phyloP scores from a whole-genome alignment of 2,329 filamentous ascomycete genomes.

The Microdochium trichocladiopsis region DNA sequence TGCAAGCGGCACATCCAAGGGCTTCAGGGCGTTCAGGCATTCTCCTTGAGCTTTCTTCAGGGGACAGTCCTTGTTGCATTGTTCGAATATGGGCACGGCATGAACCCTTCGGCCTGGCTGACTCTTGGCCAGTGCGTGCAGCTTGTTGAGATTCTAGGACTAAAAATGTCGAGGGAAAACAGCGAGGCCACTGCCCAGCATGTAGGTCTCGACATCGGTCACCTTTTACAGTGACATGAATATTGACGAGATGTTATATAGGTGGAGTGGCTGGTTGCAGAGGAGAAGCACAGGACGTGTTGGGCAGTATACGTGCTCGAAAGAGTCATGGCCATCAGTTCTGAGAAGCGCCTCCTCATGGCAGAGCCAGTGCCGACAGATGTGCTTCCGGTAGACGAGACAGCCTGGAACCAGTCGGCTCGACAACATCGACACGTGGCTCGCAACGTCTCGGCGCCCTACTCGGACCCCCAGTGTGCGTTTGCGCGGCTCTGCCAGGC shows the following conservation, averaged over 20 bases:
- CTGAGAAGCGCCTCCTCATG: slow-evolving; percentile 23
- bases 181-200: slow-evolving; percentile 15
- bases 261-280: slow-evolving; percentile 32
- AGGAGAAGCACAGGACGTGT: slow-evolving; percentile 38
- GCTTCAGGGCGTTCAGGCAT: slow-evolving; percentile 32
- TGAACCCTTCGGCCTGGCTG: slow-evolving; percentile 43
- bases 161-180: slow-evolving; percentile 26
- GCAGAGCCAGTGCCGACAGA: slow-evolving; percentile 22
- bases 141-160: slow-evolving; percentile 36
- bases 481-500: slow-evolving; percentile 42
- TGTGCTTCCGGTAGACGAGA: slow-evolving; percentile 28
- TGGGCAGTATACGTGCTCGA: slow-evolving; percentile 41
- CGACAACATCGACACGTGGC: slow-evolving; percentile 20
- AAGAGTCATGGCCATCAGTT: slow-evolving; percentile 21
- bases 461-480: slow-evolving; percentile 36
- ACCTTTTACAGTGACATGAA: slow-evolving; percentile 4
- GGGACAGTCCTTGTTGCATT: slow-evolving; percentile 35
- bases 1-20: slow-evolving; percentile 32
- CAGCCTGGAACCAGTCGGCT: slow-evolving; percentile 27
- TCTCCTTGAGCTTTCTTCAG: slow-evolving; percentile 36
- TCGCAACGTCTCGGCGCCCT: slow-evolving; percentile 27
- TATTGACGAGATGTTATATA: background rate
- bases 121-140: slow-evolving; percentile 34
- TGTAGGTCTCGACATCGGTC: slow-evolving; percentile 23
- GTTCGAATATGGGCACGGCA: slow-evolving; percentile 39